Evolutionary conservation across 768 basidiomycete genomes (phyloP).

Genomic region (Amanita rimosa): DNA sequence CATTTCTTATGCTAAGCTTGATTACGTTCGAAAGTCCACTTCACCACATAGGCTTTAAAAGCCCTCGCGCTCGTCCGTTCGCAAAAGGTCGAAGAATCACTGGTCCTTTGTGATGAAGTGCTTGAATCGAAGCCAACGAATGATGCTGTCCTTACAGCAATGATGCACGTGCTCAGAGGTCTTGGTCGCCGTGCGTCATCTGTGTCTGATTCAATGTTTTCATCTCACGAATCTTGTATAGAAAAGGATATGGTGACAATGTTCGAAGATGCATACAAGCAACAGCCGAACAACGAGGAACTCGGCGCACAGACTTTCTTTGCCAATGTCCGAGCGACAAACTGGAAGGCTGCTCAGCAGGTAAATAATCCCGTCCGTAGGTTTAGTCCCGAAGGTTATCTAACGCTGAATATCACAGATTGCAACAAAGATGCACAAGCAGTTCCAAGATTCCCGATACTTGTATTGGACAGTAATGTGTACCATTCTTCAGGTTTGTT

Average conservation of each 20-base stretch:
- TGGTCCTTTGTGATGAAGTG: slow-evolving; percentile 71
- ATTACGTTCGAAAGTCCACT: slow-evolving; percentile 6
- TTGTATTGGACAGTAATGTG: slow-evolving; percentile 79
- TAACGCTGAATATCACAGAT: slow-evolving; percentile 30
- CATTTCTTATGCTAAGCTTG: slow-evolving; percentile 3
- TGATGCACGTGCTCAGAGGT: slow-evolving; percentile 76
- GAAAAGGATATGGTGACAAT: slow-evolving; percentile 75
- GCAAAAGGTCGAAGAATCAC: slow-evolving; percentile 79
- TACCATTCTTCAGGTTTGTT: slow-evolving; percentile 61
- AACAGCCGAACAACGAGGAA: slow-evolving; percentile 73
- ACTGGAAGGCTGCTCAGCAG: slow-evolving; percentile 84
- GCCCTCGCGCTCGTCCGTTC: slow-evolving; percentile 74
- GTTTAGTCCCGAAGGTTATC: slow-evolving; percentile 1
- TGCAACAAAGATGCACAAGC: slow-evolving; percentile 72
- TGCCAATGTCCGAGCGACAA: slow-evolving; percentile 66
- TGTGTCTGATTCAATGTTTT: not conserved
- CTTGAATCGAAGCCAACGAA: slow-evolving; percentile 62
- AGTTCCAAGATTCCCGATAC: slow-evolving; percentile 73
- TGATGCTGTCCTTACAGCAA: slow-evolving; percentile 63
- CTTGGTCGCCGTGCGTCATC: slow-evolving; percentile 50
- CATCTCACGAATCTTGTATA: slow-evolving; percentile 9
- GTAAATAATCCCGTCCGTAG: slow-evolving; percentile 25
- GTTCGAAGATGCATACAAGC: slow-evolving; percentile 82
- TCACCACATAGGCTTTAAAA: slow-evolving; percentile 54
- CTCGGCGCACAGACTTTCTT: slow-evolving; percentile 78